phyloP scores from a whole-genome alignment of 805 yeast species.

The Saccharomycopsis amapae region DNA sequence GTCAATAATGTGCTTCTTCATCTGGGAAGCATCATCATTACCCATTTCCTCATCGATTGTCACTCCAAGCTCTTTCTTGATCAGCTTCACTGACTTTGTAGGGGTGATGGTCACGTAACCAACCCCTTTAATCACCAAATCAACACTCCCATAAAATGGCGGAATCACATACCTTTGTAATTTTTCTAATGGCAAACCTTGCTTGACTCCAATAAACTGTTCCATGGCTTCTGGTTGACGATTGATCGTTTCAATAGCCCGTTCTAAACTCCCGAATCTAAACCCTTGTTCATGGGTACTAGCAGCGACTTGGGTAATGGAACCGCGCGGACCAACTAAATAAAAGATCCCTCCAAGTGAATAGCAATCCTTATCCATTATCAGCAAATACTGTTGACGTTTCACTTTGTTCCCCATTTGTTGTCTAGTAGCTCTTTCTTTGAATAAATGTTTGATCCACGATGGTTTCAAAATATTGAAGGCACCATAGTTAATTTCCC shows the following conservation, averaged over 20 bases:
- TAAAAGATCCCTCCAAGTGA: conserved; percentile 59
- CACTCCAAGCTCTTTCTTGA: conserved; percentile 21
- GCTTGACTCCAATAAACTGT: conserved; percentile 22
- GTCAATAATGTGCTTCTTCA: neutral
- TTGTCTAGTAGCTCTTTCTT: conserved; percentile 26
- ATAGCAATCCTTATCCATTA: conserved; percentile 39
- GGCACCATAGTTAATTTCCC: conserved; percentile 7
- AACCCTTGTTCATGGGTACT: conserved; percentile 37
- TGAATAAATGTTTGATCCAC: conserved; percentile 18
- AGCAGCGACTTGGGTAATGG: conserved; percentile 43
- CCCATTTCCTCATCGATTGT: conserved; percentile 24
- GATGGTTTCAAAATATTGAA: conserved; percentile 4
- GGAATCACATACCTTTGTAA: conserved; percentile 47
- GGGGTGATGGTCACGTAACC: conserved; percentile 59
- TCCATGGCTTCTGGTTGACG: conserved; percentile 26
- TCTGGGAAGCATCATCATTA: neutral
- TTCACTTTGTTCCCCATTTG: conserved; percentile 24
- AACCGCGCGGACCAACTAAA: conserved; percentile 44
- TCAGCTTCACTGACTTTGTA: conserved; percentile 27
- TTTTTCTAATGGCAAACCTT: conserved; percentile 17
- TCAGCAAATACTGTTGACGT: conserved; percentile 30
- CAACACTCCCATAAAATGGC: conserved; percentile 63
- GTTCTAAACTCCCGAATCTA: conserved; percentile 29
- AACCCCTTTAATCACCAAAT: conserved; percentile 55
- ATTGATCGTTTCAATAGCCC: conserved; percentile 27